A percentile compares a stretch with the other conserved stretches of the same genome.
Evolutionary conservation across 768 basidiomycete genomes (phyloP).

Genomic region (Termitomyces sp.): DNA sequence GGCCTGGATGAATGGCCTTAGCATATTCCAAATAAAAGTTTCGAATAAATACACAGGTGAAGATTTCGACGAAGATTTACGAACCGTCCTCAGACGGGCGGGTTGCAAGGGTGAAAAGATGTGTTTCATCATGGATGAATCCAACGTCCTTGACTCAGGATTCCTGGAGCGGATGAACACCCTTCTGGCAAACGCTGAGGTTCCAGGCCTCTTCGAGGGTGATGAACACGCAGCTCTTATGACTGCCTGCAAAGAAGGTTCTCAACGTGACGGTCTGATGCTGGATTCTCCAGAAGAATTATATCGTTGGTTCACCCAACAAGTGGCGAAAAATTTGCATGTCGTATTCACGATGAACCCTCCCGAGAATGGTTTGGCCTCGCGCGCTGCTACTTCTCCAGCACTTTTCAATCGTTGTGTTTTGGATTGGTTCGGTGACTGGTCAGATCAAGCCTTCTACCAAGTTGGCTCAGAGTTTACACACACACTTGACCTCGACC

Average conservation of each 20-base stretch:
- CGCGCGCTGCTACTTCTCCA: conserved; percentile 94
- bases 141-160: conserved; percentile 97
- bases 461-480: conserved; percentile 99
- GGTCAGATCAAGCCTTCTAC: conserved; percentile 98
- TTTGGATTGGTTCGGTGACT: conserved; percentile 99
- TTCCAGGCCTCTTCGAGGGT: conserved; percentile 99
- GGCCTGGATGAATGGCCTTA: conserved; percentile 99
- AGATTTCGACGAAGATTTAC: conserved; percentile 97
- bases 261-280: conserved; percentile 98
- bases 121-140: conserved; percentile 99
- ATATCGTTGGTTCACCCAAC: conserved; percentile 97
- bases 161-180: conserved; percentile 99
- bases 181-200: conserved; percentile 97
- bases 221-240: conserved; percentile 97
- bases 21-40: conserved; percentile 99
- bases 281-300: conserved; percentile 96
- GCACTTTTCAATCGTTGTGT: conserved; percentile 99
- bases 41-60: conserved; percentile 99
- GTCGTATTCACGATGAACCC: conserved; percentile 99
- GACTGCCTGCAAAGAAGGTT: conserved; percentile 99
- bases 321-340: conserved; percentile 96
- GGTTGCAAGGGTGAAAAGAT: conserved; percentile 99
- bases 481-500: conserved; percentile 85
- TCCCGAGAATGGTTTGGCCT: conserved; percentile 91
- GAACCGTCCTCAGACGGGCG: conserved; percentile 88